Evolutionary conservation across 2,329 filamentous ascomycete species (phyloP).

Genomic region (Lizonia empirigonia): DNA sequence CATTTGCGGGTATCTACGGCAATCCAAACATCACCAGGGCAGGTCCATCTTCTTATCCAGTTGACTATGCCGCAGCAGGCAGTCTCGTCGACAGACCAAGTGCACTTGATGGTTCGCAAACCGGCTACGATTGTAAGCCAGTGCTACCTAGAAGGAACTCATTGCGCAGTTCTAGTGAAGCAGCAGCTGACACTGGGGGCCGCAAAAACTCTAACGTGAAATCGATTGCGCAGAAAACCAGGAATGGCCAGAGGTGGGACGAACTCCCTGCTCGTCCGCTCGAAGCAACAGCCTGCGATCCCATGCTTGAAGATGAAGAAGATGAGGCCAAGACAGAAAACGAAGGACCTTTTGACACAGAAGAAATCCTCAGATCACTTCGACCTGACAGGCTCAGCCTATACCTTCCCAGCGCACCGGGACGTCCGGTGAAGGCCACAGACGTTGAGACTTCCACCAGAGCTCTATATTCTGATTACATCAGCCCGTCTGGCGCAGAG

Average conservation of each 20-base stretch:
- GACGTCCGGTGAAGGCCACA: neutral
- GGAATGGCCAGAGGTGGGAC: slow-evolving; percentile 1
- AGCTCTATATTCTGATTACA: neutral
- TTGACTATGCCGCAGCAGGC: neutral
- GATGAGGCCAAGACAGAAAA: neutral
- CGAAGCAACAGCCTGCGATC: neutral
- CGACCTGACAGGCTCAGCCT: slow-evolving; percentile 5
- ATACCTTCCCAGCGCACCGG: neutral
- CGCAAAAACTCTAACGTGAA: neutral
- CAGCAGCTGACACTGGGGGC: neutral
- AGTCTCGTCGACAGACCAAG: slow-evolving; percentile 2
- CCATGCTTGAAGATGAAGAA: neutral
- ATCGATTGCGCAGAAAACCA: neutral
- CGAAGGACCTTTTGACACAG: neutral
- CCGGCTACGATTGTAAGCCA: neutral
- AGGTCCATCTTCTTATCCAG: neutral
- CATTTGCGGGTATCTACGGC: slow-evolving; percentile 2
- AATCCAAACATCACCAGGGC: neutral
- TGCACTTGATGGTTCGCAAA: slow-evolving; percentile 1
- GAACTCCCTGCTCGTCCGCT: neutral
- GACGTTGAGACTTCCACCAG: neutral
- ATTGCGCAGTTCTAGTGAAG: too few species aligned
- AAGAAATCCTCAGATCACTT: slow-evolving; percentile 1
- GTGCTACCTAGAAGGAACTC: neutral
- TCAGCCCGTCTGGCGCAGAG: neutral